Conservation (phyloP, 257 asterid genomes). For the Lycium barbarum region DNA sequence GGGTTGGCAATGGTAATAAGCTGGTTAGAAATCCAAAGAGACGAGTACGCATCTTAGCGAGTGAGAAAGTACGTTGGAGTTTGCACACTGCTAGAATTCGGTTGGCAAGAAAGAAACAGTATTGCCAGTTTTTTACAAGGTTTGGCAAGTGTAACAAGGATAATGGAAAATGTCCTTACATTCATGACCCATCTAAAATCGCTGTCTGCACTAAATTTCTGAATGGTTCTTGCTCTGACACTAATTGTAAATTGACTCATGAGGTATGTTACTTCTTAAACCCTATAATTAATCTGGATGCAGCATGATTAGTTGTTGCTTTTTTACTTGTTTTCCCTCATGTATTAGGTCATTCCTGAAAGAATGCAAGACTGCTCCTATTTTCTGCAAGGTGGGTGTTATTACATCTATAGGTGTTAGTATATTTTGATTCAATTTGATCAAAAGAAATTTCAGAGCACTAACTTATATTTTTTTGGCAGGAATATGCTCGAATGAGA, state of each 20-base stretch:
- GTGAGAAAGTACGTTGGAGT: conserved; percentile 95
- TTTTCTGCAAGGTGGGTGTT: conserved; percentile 76
- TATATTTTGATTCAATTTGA: background rate
- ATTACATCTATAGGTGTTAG: conserved; percentile 28
- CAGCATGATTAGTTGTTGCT: conserved; percentile 12
- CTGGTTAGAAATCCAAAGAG: conserved; percentile 94
- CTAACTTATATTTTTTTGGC: conserved; percentile 50
- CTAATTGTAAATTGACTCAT: conserved; percentile 87
- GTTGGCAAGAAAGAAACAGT: conserved; percentile 80
- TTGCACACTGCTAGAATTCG: conserved; percentile 92
- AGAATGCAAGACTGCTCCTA: conserved; percentile 98
- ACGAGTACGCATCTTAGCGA: conserved; percentile 82
- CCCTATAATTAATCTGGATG: conserved; percentile 1
- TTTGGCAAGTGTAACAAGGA: conserved; percentile 94
- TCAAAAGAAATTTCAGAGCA: background rate
- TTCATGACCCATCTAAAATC: conserved; percentile 88
- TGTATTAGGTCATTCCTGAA: conserved; percentile 85
- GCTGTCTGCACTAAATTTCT: conserved; percentile 94
- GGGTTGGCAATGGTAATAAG: conserved; percentile 90
- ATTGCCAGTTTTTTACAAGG: conserved; percentile 92
- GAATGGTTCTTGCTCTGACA: conserved; percentile 70
- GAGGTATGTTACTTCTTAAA: conserved; percentile 57
- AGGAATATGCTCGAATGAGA: conserved; percentile 89
- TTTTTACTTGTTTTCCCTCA: conserved; percentile 24
- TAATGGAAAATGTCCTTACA: conserved; percentile 82